Evolutionary conservation across 73 alveolate genomes (phyloP).

Genomic region (Effrenium voratum): DNA sequence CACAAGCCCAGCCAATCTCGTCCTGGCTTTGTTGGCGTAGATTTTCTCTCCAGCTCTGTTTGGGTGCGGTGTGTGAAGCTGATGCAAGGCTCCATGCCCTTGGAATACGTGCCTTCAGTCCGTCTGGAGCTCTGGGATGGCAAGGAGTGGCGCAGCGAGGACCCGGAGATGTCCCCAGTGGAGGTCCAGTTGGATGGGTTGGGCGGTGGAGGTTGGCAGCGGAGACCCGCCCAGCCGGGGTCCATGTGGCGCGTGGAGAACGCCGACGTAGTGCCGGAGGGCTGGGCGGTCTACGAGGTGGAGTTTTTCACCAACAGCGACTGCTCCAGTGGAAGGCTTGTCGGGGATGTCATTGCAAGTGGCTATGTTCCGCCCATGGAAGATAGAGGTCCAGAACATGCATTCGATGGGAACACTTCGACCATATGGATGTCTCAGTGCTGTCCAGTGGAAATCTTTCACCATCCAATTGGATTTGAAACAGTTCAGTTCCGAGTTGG

Average conservation of each 20-base stretch:
- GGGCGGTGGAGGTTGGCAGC: conserved; percentile 90
- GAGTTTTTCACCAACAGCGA: conserved; percentile 44
- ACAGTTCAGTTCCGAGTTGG: conserved; percentile 6
- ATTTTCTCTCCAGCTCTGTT: conserved; percentile 11
- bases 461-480: conserved; percentile 46
- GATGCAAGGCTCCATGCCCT: conserved; percentile 63
- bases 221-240: conserved; percentile 71
- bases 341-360: conserved; percentile 67
- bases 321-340: conserved; percentile 25
- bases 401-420: conserved; percentile 44
- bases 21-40: conserved; percentile 25
- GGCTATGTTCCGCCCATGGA: conserved; percentile 75
- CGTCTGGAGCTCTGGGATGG: conserved; percentile 61
- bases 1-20: conserved; percentile 21
- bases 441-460: conserved; percentile 39
- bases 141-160: conserved; percentile 41
- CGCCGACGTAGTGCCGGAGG: conserved; percentile 53
- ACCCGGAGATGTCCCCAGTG: conserved; percentile 34
- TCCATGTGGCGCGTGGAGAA: conserved; percentile 91
- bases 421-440: conserved; percentile 89
- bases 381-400: conserved; percentile 11
- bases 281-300: conserved; percentile 92
- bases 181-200: conserved; percentile 54
- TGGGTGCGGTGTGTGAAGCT: conserved; percentile 76
- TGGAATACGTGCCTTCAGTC: conserved; percentile 26